Evolutionary conservation across 1,284 basidiomycete species (phyloP), one percentile per base, ranked within the genome.

Genomic region (Heterobasidion irregulare): DNA sequence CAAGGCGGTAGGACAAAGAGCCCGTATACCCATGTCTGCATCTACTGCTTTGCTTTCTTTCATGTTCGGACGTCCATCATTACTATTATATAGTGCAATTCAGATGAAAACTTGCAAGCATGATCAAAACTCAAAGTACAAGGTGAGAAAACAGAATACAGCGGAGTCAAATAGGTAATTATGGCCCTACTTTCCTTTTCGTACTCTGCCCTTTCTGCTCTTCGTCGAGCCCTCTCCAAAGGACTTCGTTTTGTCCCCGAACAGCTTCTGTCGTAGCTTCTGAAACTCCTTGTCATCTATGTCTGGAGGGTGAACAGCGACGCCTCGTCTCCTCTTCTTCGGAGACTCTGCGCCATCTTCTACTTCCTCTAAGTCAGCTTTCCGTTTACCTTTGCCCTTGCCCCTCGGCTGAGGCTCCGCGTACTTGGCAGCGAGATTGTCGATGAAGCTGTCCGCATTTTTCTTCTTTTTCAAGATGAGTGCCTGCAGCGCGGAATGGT

Each of bases 401-500:
- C 65, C 54, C 50, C 67, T 66, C 10, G 73, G 69, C 57, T 67
- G 71, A 18, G 59, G 67, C 55, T 80, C 80, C 15, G 77, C 75
- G 66, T 97, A 97, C 70, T 96, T 97, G 0, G 83, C 83, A 36
- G 91, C 88, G 55, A 97, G 75, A 51, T 75, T 77, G 63, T 92
- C 88, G 61, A 96, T 79, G 65, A 90, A 88, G 47, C 77, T 72
- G 58, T 83, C 80, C 67, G 84, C 77, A 57, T 84, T 81, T 68
- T 89, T 87, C 61, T 86, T 80, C 66, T 80, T 83, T 71, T 86
- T 86, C 58, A 89, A 71, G 56, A 97, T 96, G 56, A 97, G 74
- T 2, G 92, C 91, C 62, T 89, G 84, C 57, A 97, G 74, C 15
- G 79, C 81, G 1, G 84, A 87, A 52, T 82, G 75, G 60, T 89